Evolutionary conservation across 495 filamentous ascomycete genomes (phyloP).

Genomic region (Cairneyella variabilis): DNA sequence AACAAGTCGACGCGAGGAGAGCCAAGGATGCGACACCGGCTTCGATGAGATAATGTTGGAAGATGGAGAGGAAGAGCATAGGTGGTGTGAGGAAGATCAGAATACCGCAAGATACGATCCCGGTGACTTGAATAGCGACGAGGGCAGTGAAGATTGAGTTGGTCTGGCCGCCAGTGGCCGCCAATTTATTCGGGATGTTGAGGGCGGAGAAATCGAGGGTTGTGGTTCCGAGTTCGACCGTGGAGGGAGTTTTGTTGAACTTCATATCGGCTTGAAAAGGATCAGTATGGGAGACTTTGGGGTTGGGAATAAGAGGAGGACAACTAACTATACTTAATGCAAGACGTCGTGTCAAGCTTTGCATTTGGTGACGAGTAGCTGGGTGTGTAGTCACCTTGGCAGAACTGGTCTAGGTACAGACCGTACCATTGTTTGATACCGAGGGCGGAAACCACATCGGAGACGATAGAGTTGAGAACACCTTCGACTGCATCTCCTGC

Average conservation of each 20-base stretch:
- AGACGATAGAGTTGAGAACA: neutral
- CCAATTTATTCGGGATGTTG: slow-evolving; percentile 15
- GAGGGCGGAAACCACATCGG: slow-evolving; percentile 1
- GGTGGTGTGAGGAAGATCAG: slow-evolving; percentile 11
- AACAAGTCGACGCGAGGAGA: neutral
- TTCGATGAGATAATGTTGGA: neutral
- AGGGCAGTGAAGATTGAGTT: neutral
- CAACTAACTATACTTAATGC: slow-evolving; percentile 7
- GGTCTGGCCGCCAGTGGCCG: neutral
- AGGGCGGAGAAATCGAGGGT: slow-evolving; percentile 16
- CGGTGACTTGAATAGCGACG: slow-evolving; percentile 12
- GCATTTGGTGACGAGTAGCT: slow-evolving; percentile 10
- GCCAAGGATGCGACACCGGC: neutral
- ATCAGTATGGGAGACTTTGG: neutral
- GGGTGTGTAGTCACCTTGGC: slow-evolving; percentile 6
- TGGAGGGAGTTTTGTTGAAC: slow-evolving; percentile 1
- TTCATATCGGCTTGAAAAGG: neutral
- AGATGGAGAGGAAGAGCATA: slow-evolving; percentile 1
- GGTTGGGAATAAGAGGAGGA: neutral
- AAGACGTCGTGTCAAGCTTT: slow-evolving; percentile 2
- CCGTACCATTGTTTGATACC: slow-evolving; percentile 17
- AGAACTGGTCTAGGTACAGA: slow-evolving; percentile 12
- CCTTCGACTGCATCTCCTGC: neutral
- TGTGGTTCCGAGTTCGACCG: slow-evolving; percentile 9
- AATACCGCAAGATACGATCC: slow-evolving; percentile 8